Evolutionary conservation across 1,284 basidiomycete species (phyloP).

Genomic region (Exobasidium rhododendri): DNA sequence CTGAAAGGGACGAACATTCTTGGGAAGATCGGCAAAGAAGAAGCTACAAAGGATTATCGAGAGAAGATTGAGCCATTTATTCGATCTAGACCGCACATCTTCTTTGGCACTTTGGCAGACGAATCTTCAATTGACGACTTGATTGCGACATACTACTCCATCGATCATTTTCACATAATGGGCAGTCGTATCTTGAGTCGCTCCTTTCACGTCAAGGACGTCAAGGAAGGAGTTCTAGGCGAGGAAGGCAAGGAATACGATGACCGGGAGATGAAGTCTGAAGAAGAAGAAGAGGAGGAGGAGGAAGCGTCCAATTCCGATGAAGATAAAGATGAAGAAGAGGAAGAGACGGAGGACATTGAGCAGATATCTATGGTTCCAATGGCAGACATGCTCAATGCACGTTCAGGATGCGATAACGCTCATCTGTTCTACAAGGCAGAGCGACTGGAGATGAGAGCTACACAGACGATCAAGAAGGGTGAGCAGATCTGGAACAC

Average conservation of each 20-base stretch:
- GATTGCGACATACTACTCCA: slow-evolving; percentile 63
- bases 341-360: slow-evolving; percentile 53
- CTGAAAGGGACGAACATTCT: slow-evolving; percentile 76
- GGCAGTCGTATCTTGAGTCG: slow-evolving; percentile 90
- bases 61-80: slow-evolving; percentile 52
- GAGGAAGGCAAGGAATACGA: slow-evolving; percentile 48
- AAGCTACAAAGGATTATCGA: slow-evolving; percentile 65
- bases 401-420: slow-evolving; percentile 48
- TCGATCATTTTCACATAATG: slow-evolving; percentile 80
- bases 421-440: slow-evolving; percentile 78
- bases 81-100: slow-evolving; percentile 26
- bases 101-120: slow-evolving; percentile 24
- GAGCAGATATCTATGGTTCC: slow-evolving; percentile 88
- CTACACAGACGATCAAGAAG: slow-evolving; percentile 69
- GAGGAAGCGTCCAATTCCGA: slow-evolving; percentile 33
- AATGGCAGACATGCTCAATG: slow-evolving; percentile 77
- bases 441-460: slow-evolving; percentile 71
- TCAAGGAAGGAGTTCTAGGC: slow-evolving; percentile 14
- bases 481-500: slow-evolving; percentile 93
- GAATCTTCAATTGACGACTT: slow-evolving; percentile 21
- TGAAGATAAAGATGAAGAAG: slow-evolving; percentile 29
- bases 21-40: slow-evolving; percentile 82
- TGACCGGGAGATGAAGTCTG: slow-evolving; percentile 53
- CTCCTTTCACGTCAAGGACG: slow-evolving; percentile 68
- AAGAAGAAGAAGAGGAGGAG: slow-evolving; percentile 44